Evolutionary conservation across 2,329 filamentous ascomycete species (phyloP), one percentile per base, ranked within the genome.

Genomic region (Cladosporium austrohemisphaericum): DNA sequence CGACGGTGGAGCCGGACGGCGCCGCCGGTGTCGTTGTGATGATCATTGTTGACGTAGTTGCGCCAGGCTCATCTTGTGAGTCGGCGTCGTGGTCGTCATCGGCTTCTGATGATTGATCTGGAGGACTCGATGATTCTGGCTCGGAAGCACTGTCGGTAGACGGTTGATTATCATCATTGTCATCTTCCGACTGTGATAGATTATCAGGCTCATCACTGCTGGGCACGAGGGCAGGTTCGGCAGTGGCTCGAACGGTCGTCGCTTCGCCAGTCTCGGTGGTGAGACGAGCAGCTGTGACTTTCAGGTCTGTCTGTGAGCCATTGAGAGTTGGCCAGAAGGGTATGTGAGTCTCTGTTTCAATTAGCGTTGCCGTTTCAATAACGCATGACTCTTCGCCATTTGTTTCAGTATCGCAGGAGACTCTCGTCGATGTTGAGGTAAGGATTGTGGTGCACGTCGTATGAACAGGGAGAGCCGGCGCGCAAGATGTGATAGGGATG

Each of bases 281-380:
- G 14, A 41, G 26, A 18, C 23, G 23, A 9, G 38, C 38, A 3
- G 38, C 38, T 4, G 25, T 41, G 25, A 18, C 11, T 26, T 41
- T 41, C 16, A 41, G 16, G n/a, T 41, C 38, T 5, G 38, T 41
- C 5, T 20, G 16, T 2, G 23, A 29, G 26, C 38, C 38, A 14
- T 41, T 28, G 10, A 41, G 38, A 5, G 38, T 41, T 6, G 38
- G 38, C 38, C 38, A 41, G 38, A 26, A 23, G 13, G 38, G 38
- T 7, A 26, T 41, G 26, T 41, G 38, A 3, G 38, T 41, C 2
- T 41, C 9, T 3, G 25, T 31, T 14, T 31, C 10, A 3, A 22
- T 2, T 5, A 41, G 4, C 2, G 38, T 41, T 11, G 11, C 38
- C 4, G n/a, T 3, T 2, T 3, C 16, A 3, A 26, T 41, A 4